Base-by-base conservation (phyloP, 768 basidiomycete genomes). In the Rhizopogon rudus region DNA sequence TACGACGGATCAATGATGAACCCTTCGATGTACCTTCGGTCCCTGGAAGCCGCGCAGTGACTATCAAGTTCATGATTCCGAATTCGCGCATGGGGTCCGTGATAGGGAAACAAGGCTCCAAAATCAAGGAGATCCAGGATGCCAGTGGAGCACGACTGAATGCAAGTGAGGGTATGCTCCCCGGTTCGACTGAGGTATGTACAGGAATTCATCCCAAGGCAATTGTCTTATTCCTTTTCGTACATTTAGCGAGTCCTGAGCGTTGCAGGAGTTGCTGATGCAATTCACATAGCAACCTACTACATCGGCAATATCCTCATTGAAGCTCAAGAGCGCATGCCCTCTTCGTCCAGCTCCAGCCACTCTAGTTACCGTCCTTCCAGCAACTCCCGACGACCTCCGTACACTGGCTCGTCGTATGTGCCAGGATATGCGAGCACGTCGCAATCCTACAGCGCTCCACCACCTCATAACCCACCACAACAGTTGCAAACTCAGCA, bases 81-180 rank as follows among this genome's bases (percentile, higher is more conserved):
- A 98, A 98, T 73, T 95, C 93, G 9, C 89, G 96, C 56, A 98
- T 98, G 96, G 96, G 96, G 41, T 97, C 94, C 16, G 93, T 98
- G 57, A 99, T 99, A 65, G 97, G 97, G 54, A 98, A 97, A 71
- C 91, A 88, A 59, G 97, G 97, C 33, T 87, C 88, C 39, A 99
- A 99, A 73, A 99, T 99, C 71, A 98, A 98, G 77, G 97, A 99
- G 74, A 99, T 99, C 60, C 97, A 99, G 68, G 97, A 99, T 65
- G 97, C 97, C 28, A 93, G 91, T 60, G 97, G 97, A 37, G 97
- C 97, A 14, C 78, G 94, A 58, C 75, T 99, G 62, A 98, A 98
- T 66, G 97, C 97, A 20, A 93, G 91, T 65, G 97, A 98, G 72
- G 91, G 93, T 51, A 97, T 98, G 95, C 81, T 99, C 31, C 96